Conservation (phyloP, 2,329 filamentous ascomycete species). For the Trichoderma citrinoviride region DNA sequence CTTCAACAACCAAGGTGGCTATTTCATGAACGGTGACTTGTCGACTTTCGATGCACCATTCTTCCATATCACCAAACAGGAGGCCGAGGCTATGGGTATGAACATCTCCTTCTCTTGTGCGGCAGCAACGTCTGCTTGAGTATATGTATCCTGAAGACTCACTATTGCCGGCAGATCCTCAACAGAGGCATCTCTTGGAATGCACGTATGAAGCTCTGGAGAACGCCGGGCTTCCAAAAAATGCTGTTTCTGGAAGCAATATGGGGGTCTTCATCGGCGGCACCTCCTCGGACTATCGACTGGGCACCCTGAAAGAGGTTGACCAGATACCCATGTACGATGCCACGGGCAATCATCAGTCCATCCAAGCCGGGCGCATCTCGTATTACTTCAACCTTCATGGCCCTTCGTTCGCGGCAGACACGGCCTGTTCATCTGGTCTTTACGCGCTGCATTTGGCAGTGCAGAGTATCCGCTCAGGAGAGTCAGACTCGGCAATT, state of each 20-base stretch:
- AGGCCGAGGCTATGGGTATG: constrained; percentile 47
- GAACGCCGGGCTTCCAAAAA: constrained; percentile 50
- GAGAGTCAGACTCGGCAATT: constrained; percentile 47
- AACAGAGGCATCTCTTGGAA: constrained; percentile 52
- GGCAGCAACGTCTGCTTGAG: background rate
- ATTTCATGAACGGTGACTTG: constrained; percentile 47
- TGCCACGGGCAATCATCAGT: constrained; percentile 49
- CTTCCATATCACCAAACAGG: constrained; percentile 51
- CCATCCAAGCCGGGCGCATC: constrained; percentile 53
- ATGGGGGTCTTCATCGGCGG: constrained; percentile 52
- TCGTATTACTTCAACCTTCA: constrained; percentile 56
- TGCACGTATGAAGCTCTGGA: constrained; percentile 55
- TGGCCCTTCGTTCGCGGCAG: constrained; percentile 51
- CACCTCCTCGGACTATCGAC: constrained; percentile 48
- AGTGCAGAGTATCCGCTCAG: constrained; percentile 47
- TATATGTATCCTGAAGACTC: background rate
- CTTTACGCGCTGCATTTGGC: constrained; percentile 50
- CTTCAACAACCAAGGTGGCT: constrained; percentile 38
- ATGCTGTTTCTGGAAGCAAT: constrained; percentile 45
- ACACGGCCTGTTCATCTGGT: constrained; percentile 53
- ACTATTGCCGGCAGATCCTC: constrained; percentile 41
- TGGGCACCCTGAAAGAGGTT: constrained; percentile 41
- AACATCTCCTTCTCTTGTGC: background rate
- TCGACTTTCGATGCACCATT: constrained; percentile 51
- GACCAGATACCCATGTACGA: constrained; percentile 52